Evolutionary conservation across 257 asterid species (phyloP).

Genomic region (Linderniella brevidens): DNA sequence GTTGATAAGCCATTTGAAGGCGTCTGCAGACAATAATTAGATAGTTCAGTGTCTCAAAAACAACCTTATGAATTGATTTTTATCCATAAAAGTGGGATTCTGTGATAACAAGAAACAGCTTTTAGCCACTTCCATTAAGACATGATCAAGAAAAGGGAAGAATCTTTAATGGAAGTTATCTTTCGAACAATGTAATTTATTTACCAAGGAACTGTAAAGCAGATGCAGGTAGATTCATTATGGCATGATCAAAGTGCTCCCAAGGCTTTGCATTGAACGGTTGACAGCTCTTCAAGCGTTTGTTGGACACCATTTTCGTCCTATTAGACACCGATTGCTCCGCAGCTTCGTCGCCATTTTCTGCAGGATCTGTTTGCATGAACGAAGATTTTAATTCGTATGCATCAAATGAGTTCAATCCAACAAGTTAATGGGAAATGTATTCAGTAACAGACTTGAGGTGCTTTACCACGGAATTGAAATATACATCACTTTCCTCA

Average conservation of each 20-base stretch:
- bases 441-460: neutral
- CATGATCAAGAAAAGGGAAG: too few species aligned
- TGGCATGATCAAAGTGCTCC: slow-evolving; percentile 87
- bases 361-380: too few species aligned
- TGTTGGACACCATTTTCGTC: slow-evolving; percentile 37
- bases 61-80: too few species aligned
- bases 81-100: too few species aligned
- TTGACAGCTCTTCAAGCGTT: slow-evolving; percentile 27
- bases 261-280: slow-evolving; percentile 48
- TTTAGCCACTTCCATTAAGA: too few species aligned
- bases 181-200: too few species aligned
- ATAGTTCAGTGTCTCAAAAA: neutral
- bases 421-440: neutral
- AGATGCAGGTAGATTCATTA: slow-evolving; percentile 95
- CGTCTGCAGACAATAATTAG: slow-evolving; percentile 36
- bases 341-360: slow-evolving; percentile 12
- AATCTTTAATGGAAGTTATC: too few species aligned
- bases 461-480: neutral
- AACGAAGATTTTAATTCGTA: too few species aligned
- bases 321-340: slow-evolving; percentile 19
- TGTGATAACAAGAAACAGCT: too few species aligned
- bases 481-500: slow-evolving; percentile 8
- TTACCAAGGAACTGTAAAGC: slow-evolving; percentile 82
- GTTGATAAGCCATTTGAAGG: slow-evolving; percentile 40
- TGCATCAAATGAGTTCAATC: slow-evolving; percentile 7